phyloP scores from a whole-genome alignment of 108 stramenopile genomes.

The Fistulifera solaris region DNA sequence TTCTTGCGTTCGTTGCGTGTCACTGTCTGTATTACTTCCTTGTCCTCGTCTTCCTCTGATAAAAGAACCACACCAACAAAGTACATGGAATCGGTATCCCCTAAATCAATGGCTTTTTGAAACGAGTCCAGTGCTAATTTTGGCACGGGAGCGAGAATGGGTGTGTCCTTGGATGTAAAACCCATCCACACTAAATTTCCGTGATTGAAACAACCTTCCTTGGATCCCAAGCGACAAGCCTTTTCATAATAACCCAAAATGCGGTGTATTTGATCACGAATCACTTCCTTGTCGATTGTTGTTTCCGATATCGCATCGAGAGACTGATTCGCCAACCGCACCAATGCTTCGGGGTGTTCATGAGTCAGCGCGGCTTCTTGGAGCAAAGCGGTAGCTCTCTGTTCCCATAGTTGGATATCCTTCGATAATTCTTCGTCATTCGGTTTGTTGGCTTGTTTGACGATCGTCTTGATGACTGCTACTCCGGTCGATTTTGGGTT shows the following conservation, averaged over 20 bases:
- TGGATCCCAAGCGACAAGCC: constrained; percentile 10
- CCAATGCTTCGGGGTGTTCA: constrained; percentile 43
- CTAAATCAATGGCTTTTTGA: constrained; percentile 56
- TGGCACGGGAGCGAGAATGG: neutral
- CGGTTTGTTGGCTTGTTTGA: constrained; percentile 39
- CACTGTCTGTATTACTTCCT: constrained; percentile 92
- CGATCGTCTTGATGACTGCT: constrained; percentile 54
- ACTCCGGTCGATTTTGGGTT: constrained; percentile 30
- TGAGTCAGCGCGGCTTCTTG: constrained; percentile 44
- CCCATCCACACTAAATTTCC: constrained; percentile 69
- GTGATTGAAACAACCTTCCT: constrained; percentile 72
- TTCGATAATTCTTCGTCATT: constrained; percentile 9
- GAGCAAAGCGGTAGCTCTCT: constrained; percentile 23
- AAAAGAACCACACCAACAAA: constrained; percentile 63
- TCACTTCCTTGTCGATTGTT: constrained; percentile 15
- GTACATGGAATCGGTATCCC: constrained; percentile 76
- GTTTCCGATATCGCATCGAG: constrained; percentile 18
- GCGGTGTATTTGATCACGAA: constrained; percentile 16
- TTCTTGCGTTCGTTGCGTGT: constrained; percentile 1
- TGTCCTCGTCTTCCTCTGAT: constrained; percentile 74
- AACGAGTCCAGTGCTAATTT: constrained; percentile 49
- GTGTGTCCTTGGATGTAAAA: constrained; percentile 18
- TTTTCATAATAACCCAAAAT: too few relatives aligned
- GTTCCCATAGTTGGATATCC: constrained; percentile 10
- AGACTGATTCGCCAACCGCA: constrained; percentile 48